Base-by-base conservation (phyloP, 2,329 filamentous ascomycete species). In the Trichoderma semiorbis region DNA sequence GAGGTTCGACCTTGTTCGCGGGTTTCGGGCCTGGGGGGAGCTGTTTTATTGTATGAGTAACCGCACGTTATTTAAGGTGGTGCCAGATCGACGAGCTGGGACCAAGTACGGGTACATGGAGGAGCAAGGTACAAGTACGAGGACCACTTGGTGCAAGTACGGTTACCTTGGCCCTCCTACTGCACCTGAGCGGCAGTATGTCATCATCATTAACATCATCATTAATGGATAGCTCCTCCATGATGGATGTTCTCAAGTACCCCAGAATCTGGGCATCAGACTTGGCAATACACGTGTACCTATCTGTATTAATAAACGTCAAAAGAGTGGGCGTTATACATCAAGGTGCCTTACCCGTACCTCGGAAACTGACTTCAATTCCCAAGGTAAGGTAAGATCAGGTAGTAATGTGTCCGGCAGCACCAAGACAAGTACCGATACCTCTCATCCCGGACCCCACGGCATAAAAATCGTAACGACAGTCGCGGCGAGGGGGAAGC, bases 41-140 rank as follows among this genome's bases (percentile, higher is more conserved):
- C 43, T 50, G n/a, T 21, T 50, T 50, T 21, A 21, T 43, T 43
- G 39, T 43, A 43, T 4, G 36, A 39, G 39, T 43, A 43, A 5
- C 39, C 8, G n/a, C 43, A 53, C n/a, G 21, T 24, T 53, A 50
- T 32, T 50, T 53, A 53, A 30, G 62, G 43, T 47, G 62, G 62
- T 53, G 62, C 62, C 18, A 53, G 62, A 65, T 65, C 39, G 62
- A 65, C 62, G 62, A 32, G 62, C 39, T 65, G 62, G 43, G 43
- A n/a, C 43, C 39, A 50, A 32, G 39, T 65, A 65, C n/a, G 43
- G 30, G 43, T 65, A 64, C 36, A 43, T n/a, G 36, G 39, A 53
- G n/a, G n/a, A n/a, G n/a, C n/a, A n/a, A n/a, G n/a, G n/a, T n/a
- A n/a, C n/a, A n/a, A n/a, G n/a, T n/a, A n/a, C n/a, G n/a, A 32